Evolutionary conservation across 768 basidiomycete species (phyloP).

Genomic region (Lactarius deliciosus): DNA sequence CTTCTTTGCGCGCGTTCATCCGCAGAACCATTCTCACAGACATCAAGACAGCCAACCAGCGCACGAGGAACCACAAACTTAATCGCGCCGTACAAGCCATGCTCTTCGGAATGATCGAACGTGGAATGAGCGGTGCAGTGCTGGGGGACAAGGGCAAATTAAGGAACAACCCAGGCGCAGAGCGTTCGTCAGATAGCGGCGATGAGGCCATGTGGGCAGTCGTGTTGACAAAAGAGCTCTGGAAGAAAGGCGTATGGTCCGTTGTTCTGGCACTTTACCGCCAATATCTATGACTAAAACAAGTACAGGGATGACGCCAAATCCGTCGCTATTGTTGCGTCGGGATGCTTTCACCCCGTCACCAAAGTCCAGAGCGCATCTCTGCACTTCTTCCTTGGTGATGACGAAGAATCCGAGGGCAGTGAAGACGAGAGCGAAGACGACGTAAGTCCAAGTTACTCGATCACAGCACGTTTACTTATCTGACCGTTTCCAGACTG

Average conservation of each 20-base stretch:
- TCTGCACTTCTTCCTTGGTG: slow-evolving; percentile 95
- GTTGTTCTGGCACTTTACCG: slow-evolving; percentile 26
- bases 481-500: slow-evolving; percentile 38
- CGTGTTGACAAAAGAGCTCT: slow-evolving; percentile 88
- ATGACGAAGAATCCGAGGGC: slow-evolving; percentile 71
- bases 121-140: slow-evolving; percentile 81
- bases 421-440: slow-evolving; percentile 66
- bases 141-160: slow-evolving; percentile 81
- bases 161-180: slow-evolving; percentile 42
- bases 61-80: slow-evolving; percentile 90
- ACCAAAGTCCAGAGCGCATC: slow-evolving; percentile 94
- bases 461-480: slow-evolving; percentile 23
- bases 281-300: neutral
- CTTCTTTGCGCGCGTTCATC: slow-evolving; percentile 79
- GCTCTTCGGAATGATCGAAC: slow-evolving; percentile 94
- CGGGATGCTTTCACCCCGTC: slow-evolving; percentile 91
- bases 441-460: slow-evolving; percentile 38
- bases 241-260: slow-evolving; percentile 90
- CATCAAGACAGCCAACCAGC: slow-evolving; percentile 85
- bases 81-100: slow-evolving; percentile 95
- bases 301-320: slow-evolving; percentile 78
- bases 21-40: slow-evolving; percentile 93
- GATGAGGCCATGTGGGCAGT: slow-evolving; percentile 99
- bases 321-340: slow-evolving; percentile 85
- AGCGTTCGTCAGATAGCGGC: slow-evolving; percentile 47